phyloP scores from a whole-genome alignment of 345 rosid species.

The Cardiospermum halicacabum region DNA sequence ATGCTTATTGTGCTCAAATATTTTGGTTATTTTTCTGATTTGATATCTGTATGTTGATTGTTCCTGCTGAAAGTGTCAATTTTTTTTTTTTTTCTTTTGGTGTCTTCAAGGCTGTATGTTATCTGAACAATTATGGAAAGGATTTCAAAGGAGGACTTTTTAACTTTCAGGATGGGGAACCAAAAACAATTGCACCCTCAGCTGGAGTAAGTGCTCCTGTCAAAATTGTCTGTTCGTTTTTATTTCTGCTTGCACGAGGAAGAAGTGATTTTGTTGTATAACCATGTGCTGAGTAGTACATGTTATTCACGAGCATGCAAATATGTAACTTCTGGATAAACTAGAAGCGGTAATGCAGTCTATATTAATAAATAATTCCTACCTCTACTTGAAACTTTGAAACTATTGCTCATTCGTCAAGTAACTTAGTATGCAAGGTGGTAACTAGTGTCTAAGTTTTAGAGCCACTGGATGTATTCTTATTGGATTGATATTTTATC shows the following conservation, averaged over 20 bases:
- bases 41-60: neutral
- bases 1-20: neutral
- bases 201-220: slow-evolving; percentile 61
- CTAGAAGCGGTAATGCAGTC: neutral
- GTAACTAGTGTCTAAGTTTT: no score
- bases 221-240: neutral
- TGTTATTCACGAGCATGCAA: neutral
- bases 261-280: neutral
- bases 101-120: slow-evolving; percentile 82
- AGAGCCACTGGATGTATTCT: neutral
- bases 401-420: neutral
- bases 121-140: slow-evolving; percentile 62
- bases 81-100: slow-evolving; percentile 13
- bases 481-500: slow-evolving; percentile 16
- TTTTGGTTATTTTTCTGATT: neutral
- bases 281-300: neutral
- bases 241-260: neutral
- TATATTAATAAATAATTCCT: neutral
- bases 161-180: slow-evolving; percentile 82
- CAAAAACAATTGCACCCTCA: slow-evolving; percentile 47
- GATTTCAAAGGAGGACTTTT: slow-evolving; percentile 83
- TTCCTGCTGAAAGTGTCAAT: slow-evolving; percentile 16
- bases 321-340: neutral
- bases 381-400: neutral
- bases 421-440: neutral